Percentiles rank a stretch among this genome's conserved stretches.
Conservation (phyloP, 129 eudicot species). For the Apium graveolens region DNA sequence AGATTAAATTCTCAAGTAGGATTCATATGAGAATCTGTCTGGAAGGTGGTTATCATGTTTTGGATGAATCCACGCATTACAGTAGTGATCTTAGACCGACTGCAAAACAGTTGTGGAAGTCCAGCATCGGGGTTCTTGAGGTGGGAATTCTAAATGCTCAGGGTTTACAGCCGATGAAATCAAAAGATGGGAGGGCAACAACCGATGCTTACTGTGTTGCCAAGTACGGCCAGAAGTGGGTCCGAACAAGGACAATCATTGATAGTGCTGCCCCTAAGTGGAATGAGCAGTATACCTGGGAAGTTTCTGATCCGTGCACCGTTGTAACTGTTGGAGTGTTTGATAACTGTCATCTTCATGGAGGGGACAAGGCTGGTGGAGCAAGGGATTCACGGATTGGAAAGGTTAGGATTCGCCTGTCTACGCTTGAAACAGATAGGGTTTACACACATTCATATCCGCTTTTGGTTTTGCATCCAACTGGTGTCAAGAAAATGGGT, state of each 20-base stretch:
- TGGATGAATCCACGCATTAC: slow-evolving; percentile 65
- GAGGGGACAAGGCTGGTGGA: slow-evolving; percentile 46
- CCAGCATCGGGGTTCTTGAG: slow-evolving; percentile 55
- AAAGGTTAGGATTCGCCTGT: slow-evolving; percentile 54
- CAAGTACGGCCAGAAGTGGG: slow-evolving; percentile 61
- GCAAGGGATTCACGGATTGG: slow-evolving; percentile 51
- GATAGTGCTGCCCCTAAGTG: slow-evolving; percentile 60
- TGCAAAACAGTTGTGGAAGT: slow-evolving; percentile 60
- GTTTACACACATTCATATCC: slow-evolving; percentile 66
- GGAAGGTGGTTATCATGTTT: slow-evolving; percentile 70
- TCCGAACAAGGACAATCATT: slow-evolving; percentile 53
- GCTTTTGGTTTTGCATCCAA: slow-evolving; percentile 51
- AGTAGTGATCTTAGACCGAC: slow-evolving; percentile 60
- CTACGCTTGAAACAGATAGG: slow-evolving; percentile 59
- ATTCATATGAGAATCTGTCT: slow-evolving; percentile 47
- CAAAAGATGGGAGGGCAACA: slow-evolving; percentile 54
- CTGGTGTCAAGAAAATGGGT: slow-evolving; percentile 67
- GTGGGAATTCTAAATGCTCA: slow-evolving; percentile 49
- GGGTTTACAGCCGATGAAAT: slow-evolving; percentile 51
- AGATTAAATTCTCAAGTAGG: slow-evolving; percentile 52
- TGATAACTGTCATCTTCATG: slow-evolving; percentile 57
- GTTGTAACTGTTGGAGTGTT: slow-evolving; percentile 59
- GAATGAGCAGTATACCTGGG: slow-evolving; percentile 74
- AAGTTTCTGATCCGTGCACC: slow-evolving; percentile 62
- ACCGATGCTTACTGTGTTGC: slow-evolving; percentile 69